phyloP scores from a whole-genome alignment of 805 yeast species.

The Ogataea pignaliae region DNA sequence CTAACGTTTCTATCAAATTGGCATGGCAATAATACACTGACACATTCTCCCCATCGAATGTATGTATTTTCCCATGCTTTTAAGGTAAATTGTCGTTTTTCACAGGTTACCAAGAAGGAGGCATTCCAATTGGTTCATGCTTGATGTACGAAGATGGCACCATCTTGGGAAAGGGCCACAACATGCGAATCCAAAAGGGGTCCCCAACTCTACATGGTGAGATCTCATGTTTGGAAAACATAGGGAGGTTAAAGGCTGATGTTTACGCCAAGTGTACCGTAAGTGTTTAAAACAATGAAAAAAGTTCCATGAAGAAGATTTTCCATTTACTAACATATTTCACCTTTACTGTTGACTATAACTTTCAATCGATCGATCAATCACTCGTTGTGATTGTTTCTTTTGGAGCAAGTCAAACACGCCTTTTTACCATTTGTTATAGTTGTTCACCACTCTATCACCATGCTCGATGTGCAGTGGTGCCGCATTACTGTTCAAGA shows the following conservation, averaged over 20 bases:
- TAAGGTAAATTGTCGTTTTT: no score
- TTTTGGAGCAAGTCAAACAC: no score
- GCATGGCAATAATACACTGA: no score
- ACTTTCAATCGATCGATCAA: no score
- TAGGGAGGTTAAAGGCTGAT: slow-evolving; percentile 81
- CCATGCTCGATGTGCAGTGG: slow-evolving; percentile 97
- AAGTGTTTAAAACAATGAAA: slow-evolving; percentile 11
- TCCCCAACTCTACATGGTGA: slow-evolving; percentile 91
- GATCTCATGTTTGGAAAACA: slow-evolving; percentile 81
- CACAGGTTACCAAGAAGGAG: slow-evolving; percentile 76
- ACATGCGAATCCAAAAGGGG: slow-evolving; percentile 78
- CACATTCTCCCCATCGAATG: not conserved
- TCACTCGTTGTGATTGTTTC: no score
- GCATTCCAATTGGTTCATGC: slow-evolving; percentile 85
- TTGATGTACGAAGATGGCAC: slow-evolving; percentile 71
- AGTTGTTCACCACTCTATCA: slow-evolving; percentile 81
- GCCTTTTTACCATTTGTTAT: no score
- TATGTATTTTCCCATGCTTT: not conserved
- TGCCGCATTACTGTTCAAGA: slow-evolving; percentile 83
- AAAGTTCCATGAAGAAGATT: not conserved
- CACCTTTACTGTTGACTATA: no score
- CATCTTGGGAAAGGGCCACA: slow-evolving; percentile 85
- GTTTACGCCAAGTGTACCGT: slow-evolving; percentile 76
- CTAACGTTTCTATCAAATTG: not conserved
- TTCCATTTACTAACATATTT: slow-evolving; percentile 1